phyloP scores from a whole-genome alignment of 331 rosid species.

The Rosa hybrid region DNA sequence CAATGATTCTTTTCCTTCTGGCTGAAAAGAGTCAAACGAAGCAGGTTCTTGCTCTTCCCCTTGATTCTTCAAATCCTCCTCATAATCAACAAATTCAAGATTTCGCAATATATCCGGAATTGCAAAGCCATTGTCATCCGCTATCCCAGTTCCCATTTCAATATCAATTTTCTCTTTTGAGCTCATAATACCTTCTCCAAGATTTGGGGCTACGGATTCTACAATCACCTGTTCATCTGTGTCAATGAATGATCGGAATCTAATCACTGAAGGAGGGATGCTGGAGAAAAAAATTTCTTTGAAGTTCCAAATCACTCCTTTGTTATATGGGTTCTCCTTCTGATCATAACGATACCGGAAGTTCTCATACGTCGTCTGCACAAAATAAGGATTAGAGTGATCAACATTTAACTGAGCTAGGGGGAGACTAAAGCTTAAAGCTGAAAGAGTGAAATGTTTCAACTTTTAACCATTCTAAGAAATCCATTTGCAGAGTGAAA shows the following conservation, averaged over 20 bases:
- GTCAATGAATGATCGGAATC: constrained; percentile 54
- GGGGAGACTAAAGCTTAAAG: neutral
- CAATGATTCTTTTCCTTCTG: constrained; percentile 43
- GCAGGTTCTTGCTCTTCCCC: constrained; percentile 46
- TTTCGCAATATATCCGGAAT: constrained; percentile 61
- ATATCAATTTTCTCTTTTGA: constrained; percentile 75
- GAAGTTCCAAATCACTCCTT: constrained; percentile 54
- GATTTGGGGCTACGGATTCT: constrained; percentile 43
- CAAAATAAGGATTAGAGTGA: constrained; percentile 17
- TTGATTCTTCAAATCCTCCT: constrained; percentile 39
- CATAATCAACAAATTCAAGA: constrained; percentile 55
- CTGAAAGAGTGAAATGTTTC: neutral
- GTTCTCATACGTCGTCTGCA: constrained; percentile 94
- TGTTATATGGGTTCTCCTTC: constrained; percentile 77
- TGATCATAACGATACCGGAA: constrained; percentile 80
- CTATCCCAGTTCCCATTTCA: constrained; percentile 69
- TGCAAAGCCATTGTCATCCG: constrained; percentile 45
- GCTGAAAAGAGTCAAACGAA: constrained; percentile 46
- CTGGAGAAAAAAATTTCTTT: constrained; percentile 60
- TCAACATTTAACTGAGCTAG: neutral
- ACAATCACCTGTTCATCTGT: constrained; percentile 49
- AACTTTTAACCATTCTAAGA: neutral
- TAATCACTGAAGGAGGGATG: constrained; percentile 49
- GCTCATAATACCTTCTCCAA: constrained; percentile 38
- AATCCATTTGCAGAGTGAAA: neutral